These are phyloP conservation scores for Aspergillus aculeatus DNA, from an alignment of 2,329 filamentous ascomycete genomes.

Conservation along the genomic window DNA sequence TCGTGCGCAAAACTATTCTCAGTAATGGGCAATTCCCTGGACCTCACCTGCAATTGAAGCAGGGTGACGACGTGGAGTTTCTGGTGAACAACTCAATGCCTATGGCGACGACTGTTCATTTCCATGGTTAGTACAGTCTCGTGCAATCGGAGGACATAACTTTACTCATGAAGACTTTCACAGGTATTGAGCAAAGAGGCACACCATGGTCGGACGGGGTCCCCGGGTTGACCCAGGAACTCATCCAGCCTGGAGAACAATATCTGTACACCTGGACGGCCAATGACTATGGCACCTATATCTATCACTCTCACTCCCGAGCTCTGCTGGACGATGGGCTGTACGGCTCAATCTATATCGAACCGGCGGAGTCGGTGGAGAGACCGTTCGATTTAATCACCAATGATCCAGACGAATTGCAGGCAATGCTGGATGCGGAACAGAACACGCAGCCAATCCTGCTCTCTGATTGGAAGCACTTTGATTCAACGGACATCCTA, in stretches of 20 bases:
- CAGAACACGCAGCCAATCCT: slow-evolving; percentile 49
- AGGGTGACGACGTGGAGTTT: slow-evolving; percentile 31
- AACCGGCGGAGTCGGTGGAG: slow-evolving; percentile 23
- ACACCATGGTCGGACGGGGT: slow-evolving; percentile 63
- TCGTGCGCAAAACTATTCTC: slow-evolving; percentile 25
- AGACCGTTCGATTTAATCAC: slow-evolving; percentile 31
- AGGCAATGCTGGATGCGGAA: slow-evolving; percentile 53
- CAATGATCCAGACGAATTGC: slow-evolving; percentile 31
- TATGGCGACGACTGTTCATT: slow-evolving; percentile 32
- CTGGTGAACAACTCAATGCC: slow-evolving; percentile 30
- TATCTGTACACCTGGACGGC: slow-evolving; percentile 59
- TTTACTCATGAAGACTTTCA: not conserved
- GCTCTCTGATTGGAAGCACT: slow-evolving; percentile 57
- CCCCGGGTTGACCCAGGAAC: slow-evolving; percentile 55
- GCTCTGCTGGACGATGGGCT: slow-evolving; percentile 61
- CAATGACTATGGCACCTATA: slow-evolving; percentile 58
- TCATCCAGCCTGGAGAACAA: slow-evolving; percentile 49
- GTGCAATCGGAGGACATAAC: not conserved
- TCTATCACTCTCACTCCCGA: slow-evolving; percentile 60
- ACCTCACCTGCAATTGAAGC: slow-evolving; percentile 25
- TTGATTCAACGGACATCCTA: slow-evolving; percentile 51
- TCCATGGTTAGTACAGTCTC: slow-evolving; percentile 24
- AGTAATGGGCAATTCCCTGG: slow-evolving; percentile 32
- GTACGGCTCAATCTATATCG: slow-evolving; percentile 56
- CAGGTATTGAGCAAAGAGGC: slow-evolving; percentile 40